Evolutionary conservation across 257 asterid species (phyloP).

Genomic region (Solanum sejunctum): DNA sequence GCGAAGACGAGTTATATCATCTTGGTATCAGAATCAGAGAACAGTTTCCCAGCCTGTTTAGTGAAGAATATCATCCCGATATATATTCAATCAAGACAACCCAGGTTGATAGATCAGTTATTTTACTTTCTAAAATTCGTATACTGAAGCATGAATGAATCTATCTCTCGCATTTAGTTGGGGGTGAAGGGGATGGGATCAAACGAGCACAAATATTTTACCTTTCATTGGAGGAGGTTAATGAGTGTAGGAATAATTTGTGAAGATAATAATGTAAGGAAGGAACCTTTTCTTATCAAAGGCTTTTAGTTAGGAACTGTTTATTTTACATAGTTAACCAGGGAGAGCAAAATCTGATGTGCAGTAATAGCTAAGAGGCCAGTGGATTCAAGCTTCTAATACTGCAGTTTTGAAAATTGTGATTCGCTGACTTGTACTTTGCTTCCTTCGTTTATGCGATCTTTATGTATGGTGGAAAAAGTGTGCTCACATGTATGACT

Average conservation of each 20-base stretch:
- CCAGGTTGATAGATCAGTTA: conserved; percentile 41
- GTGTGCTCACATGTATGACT: background rate
- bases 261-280: background rate
- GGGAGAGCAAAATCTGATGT: background rate
- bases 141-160: background rate
- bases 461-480: background rate
- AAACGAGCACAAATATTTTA: background rate
- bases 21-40: conserved; percentile 77
- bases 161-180: background rate
- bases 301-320: background rate
- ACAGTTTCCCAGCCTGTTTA: conserved; percentile 55
- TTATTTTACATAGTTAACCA: background rate
- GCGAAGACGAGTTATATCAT: conserved; percentile 77
- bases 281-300: background rate
- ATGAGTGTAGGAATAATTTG: background rate
- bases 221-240: background rate
- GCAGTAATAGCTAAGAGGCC: background rate
- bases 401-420: background rate
- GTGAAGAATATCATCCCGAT: conserved; percentile 86
- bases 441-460: background rate
- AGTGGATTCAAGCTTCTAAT: background rate
- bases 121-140: background rate
- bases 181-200: background rate
- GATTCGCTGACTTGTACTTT: background rate
- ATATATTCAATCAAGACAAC: conserved; percentile 77